Evolutionary conservation across 129 eudicot species (phyloP).

Genomic region (Artemisia annua): DNA sequence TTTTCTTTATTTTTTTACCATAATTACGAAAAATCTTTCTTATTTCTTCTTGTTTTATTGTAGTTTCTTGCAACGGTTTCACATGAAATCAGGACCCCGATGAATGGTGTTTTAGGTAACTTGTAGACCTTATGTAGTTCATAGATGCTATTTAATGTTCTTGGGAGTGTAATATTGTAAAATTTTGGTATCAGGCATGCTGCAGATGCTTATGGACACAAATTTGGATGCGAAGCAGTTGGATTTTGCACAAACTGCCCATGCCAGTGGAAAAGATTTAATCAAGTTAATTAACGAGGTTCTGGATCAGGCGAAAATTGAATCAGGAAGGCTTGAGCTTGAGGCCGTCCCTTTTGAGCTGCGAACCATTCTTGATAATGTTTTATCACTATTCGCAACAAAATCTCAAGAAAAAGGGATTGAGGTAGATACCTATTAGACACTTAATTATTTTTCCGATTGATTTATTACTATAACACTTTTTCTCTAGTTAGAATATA

Average conservation of each 20-base stretch:
- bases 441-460: not conserved
- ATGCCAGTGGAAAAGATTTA: slow-evolving; percentile 84
- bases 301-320: slow-evolving; percentile 95
- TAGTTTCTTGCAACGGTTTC: slow-evolving; percentile 95
- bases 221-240: slow-evolving; percentile 59
- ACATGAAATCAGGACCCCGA: slow-evolving; percentile 97
- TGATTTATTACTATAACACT: not conserved
- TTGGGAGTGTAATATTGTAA: not conserved
- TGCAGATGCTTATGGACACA: slow-evolving; percentile 96
- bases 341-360: slow-evolving; percentile 88
- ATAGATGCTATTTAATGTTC: not conserved
- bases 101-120: slow-evolving; percentile 94
- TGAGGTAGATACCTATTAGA: slow-evolving; percentile 49
- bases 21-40: slow-evolving; percentile 16
- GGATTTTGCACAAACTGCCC: slow-evolving; percentile 87
- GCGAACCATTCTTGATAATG: slow-evolving; percentile 74
- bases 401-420: slow-evolving; percentile 75
- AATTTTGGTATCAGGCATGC: slow-evolving; percentile 62
- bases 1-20: slow-evolving; percentile 4
- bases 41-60: slow-evolving; percentile 17
- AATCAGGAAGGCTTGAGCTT: slow-evolving; percentile 90
- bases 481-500: slow-evolving; percentile 9
- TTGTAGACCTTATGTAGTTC: slow-evolving; percentile 12
- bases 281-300: slow-evolving; percentile 78
- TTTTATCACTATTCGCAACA: slow-evolving; percentile 63